phyloP scores from a whole-genome alignment of 1,284 basidiomycete species.

The Ceratobasidium papillatum region DNA sequence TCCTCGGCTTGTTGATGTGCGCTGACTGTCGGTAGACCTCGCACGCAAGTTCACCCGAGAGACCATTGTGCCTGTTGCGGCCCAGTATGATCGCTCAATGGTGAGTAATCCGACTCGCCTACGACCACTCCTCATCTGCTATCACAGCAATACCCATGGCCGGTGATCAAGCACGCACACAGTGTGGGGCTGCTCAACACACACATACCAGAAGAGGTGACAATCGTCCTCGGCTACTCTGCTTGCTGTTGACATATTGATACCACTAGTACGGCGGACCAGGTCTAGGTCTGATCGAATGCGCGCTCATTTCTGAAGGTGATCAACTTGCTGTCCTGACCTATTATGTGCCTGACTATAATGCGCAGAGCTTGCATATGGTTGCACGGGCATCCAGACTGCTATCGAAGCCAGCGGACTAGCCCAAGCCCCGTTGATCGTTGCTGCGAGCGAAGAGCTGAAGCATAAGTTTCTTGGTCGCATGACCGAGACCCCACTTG shows the following conservation, averaged over 20 bases:
- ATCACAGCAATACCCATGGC: constrained; percentile 58
- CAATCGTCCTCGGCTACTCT: too few species aligned
- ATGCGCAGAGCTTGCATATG: constrained; percentile 60
- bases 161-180: constrained; percentile 61
- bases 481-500: constrained; percentile 63
- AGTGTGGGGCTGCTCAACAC: constrained; percentile 57
- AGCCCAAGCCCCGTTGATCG: constrained; percentile 60
- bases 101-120: constrained; percentile 44
- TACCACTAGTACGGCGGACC: constrained; percentile 59
- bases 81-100: constrained; percentile 57
- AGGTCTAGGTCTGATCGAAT: constrained; percentile 58
- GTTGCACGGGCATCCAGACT: constrained; percentile 63
- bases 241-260: too few species aligned
- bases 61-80: constrained; percentile 59
- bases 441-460: constrained; percentile 58
- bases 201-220: constrained; percentile 56
- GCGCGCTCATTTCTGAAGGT: constrained; percentile 57
- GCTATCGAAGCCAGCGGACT: constrained; percentile 58
- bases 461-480: constrained; percentile 63
- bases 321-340: not conserved
- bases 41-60: constrained; percentile 58
- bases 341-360: constrained; percentile 9
- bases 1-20: not conserved
- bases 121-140: not conserved
- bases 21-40: constrained; percentile 52